A percentile compares a stretch with the other conserved stretches of the same genome.
These are phyloP conservation scores for Aspergillus hiratsukae DNA, from an alignment of 2,329 filamentous ascomycete species.

Conservation along the genomic window DNA sequence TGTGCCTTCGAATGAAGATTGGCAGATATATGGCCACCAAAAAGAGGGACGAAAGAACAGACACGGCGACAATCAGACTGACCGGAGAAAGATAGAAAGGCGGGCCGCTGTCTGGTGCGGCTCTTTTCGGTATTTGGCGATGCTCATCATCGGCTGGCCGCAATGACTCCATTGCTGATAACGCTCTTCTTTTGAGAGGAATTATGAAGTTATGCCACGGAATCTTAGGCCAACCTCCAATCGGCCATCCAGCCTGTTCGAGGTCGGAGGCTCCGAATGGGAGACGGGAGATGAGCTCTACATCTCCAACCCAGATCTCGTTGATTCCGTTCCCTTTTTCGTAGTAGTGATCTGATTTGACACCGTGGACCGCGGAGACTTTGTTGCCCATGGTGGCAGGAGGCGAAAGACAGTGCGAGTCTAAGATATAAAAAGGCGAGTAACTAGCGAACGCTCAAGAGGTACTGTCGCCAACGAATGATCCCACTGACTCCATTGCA, in stretches of 20 bases:
- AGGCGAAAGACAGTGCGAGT: background rate
- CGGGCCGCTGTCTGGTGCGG: background rate
- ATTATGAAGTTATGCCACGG: constrained; percentile 40
- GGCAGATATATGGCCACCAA: background rate
- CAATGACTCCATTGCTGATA: background rate
- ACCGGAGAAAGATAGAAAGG: background rate
- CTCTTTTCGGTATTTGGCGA: background rate
- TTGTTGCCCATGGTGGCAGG: constrained; percentile 30
- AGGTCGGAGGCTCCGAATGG: constrained; percentile 38
- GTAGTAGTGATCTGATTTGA: constrained; percentile 33
- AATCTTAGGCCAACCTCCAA: constrained; percentile 31
- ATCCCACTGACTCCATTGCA: no score
- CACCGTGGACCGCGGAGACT: constrained; percentile 29
- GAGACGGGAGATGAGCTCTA: constrained; percentile 36
- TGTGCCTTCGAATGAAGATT: background rate
- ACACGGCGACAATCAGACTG: background rate
- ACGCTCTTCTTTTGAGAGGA: constrained; percentile 22
- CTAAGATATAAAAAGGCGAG: background rate
- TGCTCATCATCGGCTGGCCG: background rate
- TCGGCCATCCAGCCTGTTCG: constrained; percentile 33
- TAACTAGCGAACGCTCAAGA: background rate
- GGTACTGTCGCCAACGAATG: background rate
- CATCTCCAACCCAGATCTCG: constrained; percentile 34
- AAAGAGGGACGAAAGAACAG: background rate
- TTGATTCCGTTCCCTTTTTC: constrained; percentile 35